These are phyloP conservation scores for Solanum hybrid DNA, from an alignment of 305 asterid species.

Conservation along the genomic window DNA sequence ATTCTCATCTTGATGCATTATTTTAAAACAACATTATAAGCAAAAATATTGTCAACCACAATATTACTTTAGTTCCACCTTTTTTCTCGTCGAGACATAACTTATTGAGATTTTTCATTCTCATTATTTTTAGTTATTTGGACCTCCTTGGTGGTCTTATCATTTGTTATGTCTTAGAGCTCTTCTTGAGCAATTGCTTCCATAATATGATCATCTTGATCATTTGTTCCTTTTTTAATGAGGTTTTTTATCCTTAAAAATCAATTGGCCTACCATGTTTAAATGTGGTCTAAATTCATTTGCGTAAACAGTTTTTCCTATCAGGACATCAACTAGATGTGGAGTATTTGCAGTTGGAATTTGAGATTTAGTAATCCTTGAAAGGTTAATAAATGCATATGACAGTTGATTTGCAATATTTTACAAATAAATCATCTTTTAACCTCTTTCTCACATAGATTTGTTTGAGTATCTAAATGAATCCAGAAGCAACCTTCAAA, in stretches of 20 bases:
- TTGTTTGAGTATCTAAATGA: background rate
- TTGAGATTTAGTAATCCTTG: background rate
- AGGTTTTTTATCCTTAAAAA: too few relatives aligned
- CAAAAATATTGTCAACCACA: background rate
- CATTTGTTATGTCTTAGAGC: background rate
- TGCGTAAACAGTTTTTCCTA: background rate
- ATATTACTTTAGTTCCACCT: background rate
- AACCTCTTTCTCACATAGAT: background rate
- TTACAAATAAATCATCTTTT: too few relatives aligned
- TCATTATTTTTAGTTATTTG: background rate
- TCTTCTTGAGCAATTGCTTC: background rate
- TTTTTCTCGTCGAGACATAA: background rate
- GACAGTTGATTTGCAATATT: background rate
- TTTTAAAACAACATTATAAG: background rate
- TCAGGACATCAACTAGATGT: background rate
- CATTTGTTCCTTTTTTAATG: background rate
- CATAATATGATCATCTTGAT: background rate
- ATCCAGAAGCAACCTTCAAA: background rate
- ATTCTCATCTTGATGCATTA: background rate
- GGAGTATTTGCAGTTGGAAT: background rate
- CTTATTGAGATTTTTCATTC: background rate
- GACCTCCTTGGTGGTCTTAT: background rate
- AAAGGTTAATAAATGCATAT: background rate
- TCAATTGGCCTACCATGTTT: background rate
- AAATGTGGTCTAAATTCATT: background rate